These are phyloP conservation scores for Candida tallmaniae DNA, from an alignment of 805 yeast genomes.

Conservation along the genomic window DNA sequence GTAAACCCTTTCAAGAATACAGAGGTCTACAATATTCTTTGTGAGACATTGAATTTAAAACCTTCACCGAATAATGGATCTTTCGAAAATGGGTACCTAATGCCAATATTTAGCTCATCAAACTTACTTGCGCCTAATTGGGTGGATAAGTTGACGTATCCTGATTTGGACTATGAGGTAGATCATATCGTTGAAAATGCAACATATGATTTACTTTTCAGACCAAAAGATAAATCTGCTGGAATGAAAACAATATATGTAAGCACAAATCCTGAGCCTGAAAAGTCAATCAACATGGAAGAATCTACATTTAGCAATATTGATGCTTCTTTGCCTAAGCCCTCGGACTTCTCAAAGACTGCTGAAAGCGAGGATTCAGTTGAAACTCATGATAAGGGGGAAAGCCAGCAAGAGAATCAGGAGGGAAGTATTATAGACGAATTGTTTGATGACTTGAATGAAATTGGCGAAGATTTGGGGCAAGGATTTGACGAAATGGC, in stretches of 20 bases:
- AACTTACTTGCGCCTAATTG: conserved; percentile 39
- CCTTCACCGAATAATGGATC: conserved; percentile 65
- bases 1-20: conserved; percentile 65
- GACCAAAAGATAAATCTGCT: conserved; percentile 9
- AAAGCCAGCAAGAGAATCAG: background rate
- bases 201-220: conserved; percentile 47
- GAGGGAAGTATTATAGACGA: background rate
- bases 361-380: background rate
- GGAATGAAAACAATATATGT: conserved; percentile 13
- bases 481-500: no score
- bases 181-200: conserved; percentile 44
- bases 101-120: conserved; percentile 14
- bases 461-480: background rate
- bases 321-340: conserved; percentile 11
- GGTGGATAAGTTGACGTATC: conserved; percentile 46
- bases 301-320: conserved; percentile 15
- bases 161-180: conserved; percentile 44
- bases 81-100: conserved; percentile 1
- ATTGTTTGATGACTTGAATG: background rate
- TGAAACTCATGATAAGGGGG: background rate
- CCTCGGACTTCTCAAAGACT: conserved; percentile 7
- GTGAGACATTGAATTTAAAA: conserved; percentile 50
- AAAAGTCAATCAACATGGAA: conserved; percentile 18
- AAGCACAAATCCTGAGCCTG: conserved; percentile 22
- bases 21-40: conserved; percentile 69